Base-by-base conservation (phyloP, 2,329 filamentous ascomycete species). In the Fusarium metavorans region DNA sequence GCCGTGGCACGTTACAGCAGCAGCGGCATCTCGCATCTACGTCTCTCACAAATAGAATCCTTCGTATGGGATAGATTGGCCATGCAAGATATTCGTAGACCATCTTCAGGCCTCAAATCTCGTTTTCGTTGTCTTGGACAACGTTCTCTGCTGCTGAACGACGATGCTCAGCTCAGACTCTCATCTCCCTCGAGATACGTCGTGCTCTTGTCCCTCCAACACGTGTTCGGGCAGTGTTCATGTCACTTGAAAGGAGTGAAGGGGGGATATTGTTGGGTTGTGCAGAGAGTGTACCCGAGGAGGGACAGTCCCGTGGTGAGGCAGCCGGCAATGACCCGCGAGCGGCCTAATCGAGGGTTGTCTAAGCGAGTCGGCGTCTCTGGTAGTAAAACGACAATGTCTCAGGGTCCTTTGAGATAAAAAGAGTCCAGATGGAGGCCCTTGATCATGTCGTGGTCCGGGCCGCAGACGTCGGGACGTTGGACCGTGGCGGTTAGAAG, bases 341-440 rank as follows among this genome's bases (percentile, higher is more conserved):
- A 11, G 13, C 41, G 57, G 56, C 64, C 64, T 59, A 59, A 56
- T 67, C 63, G 54, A 78, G 74, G 65, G 59, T 67, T 54, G 48
- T 60, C 57, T 74, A 78, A 79, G 77, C 77, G 77, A 79, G 52
- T 41, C 63, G 68, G 63, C 54, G 56, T 43, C 73, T 78, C 66
- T 66, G 39, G 52, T 57, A 66, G 37, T 63, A 67, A 70, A 60
- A 73, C 54, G 43, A 23, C 64, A 43, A 43, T 75, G 69, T 74
- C 72, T 74, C 43, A 58, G 64, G 54, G 48, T 57, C 48, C 35
- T 70, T 63, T 75, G 57, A 6, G 20, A 56, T 43, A 39, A 13
- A 43, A n/a, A n/a, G n/a, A 30, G 48, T 52, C 27, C 20, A 13
- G 27, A 20, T 23, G 2, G 6, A 41, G 23, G 18, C 27, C 30